Evolutionary conservation across 345 rosid genomes (phyloP).

Genomic region (Adansonia digitata): DNA sequence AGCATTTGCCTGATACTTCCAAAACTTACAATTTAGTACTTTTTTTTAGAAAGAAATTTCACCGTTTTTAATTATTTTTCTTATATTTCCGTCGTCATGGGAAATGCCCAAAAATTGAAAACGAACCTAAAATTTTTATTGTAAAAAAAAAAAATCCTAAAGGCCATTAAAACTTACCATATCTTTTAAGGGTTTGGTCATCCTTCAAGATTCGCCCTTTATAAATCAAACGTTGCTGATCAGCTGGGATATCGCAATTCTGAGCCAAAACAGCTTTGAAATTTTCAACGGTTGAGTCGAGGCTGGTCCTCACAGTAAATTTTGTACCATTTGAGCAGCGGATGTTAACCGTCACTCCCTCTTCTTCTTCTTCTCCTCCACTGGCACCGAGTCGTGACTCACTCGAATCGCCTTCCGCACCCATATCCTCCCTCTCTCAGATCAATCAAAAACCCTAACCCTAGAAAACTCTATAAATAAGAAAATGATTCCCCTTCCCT

Average conservation of each 20-base stretch:
- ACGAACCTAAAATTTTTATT: neutral
- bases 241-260: conserved; percentile 64
- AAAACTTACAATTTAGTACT: neutral
- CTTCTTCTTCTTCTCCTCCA: conserved; percentile 33
- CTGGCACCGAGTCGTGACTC: conserved; percentile 33
- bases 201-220: conserved; percentile 86
- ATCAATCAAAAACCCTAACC: conserved; percentile 15
- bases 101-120: neutral
- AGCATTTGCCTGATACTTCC: neutral
- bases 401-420: conserved; percentile 63
- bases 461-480: neutral
- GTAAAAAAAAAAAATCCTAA: neutral
- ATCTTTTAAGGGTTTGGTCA: conserved; percentile 64
- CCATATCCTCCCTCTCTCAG: conserved; percentile 28
- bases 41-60: neutral
- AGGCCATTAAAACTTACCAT: conserved; percentile 35
- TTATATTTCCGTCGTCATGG: neutral
- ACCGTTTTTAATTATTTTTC: neutral
- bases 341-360: conserved; percentile 41
- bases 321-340: conserved; percentile 65
- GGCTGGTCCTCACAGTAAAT: conserved; percentile 43
- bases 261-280: conserved; percentile 58
- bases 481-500: neutral
- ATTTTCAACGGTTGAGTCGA: conserved; percentile 50
- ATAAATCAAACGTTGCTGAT: conserved; percentile 78